A percentile compares a stretch with the other conserved stretches of the same genome.
These are phyloP conservation scores for Pichia kudriavzevii DNA, from an alignment of 1,139 yeast species.

Conservation along the genomic window DNA sequence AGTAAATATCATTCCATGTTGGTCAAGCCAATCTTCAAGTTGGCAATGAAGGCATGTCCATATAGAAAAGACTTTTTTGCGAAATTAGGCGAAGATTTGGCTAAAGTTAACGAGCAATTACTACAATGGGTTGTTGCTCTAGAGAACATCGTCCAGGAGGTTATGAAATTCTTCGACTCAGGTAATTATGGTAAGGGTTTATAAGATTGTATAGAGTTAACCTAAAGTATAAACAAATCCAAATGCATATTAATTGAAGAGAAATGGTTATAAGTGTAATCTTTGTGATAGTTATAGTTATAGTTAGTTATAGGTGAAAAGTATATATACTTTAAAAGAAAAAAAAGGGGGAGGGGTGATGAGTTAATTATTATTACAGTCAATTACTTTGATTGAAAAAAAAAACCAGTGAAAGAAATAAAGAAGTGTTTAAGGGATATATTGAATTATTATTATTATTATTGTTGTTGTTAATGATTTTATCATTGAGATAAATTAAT, in stretches of 20 bases:
- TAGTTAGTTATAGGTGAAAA: constrained; percentile 4
- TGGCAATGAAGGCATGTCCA: constrained; percentile 95
- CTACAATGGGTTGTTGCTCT: constrained; percentile 69
- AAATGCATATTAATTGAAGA: neutral
- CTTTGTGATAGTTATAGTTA: constrained; percentile 9
- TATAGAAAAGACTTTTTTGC: constrained; percentile 79
- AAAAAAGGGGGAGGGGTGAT: neutral
- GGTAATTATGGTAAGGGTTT: constrained; percentile 90
- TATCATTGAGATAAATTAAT: no score
- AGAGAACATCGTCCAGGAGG: constrained; percentile 64
- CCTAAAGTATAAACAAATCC: no score
- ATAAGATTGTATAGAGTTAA: constrained; percentile 29
- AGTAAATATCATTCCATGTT: constrained; percentile 76
- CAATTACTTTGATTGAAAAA: constrained; percentile 3
- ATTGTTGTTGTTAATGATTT: no score
- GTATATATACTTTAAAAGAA: neutral
- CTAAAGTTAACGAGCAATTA: constrained; percentile 57
- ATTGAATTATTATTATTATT: no score
- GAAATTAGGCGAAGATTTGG: constrained; percentile 68
- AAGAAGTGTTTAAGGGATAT: no score
- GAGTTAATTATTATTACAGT: no score
- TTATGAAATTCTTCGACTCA: constrained; percentile 64
- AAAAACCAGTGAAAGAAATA: constrained; percentile 4
- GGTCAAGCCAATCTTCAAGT: constrained; percentile 78
- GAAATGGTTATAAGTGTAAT: constrained; percentile 1